These are phyloP conservation scores for Coniochaeta hoffmannii DNA, from an alignment of 2,329 filamentous ascomycete species.

Conservation along the genomic window DNA sequence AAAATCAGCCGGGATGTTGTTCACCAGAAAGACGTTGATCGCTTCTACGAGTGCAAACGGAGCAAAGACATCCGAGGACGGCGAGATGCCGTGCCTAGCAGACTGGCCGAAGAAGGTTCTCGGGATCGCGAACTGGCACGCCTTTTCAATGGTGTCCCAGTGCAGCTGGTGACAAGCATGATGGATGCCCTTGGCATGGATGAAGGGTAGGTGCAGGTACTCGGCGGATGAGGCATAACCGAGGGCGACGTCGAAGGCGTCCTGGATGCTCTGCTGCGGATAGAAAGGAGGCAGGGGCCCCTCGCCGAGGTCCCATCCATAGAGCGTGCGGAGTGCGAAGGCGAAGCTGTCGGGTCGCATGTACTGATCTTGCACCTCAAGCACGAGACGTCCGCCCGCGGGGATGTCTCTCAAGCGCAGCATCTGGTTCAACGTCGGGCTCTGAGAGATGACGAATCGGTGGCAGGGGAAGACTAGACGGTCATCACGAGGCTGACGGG, in stretches of 20 bases:
- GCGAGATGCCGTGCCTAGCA: not conserved
- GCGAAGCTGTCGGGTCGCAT: slow-evolving; percentile 49
- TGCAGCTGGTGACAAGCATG: slow-evolving; percentile 16
- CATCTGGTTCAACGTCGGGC: slow-evolving; percentile 26
- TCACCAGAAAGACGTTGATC: slow-evolving; percentile 40
- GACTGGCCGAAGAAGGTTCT: not conserved
- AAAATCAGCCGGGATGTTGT: slow-evolving; percentile 44
- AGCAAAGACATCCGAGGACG: slow-evolving; percentile 25
- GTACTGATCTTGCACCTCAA: slow-evolving; percentile 45
- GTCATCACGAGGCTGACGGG: slow-evolving; percentile 18
- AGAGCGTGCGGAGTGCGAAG: slow-evolving; percentile 49
- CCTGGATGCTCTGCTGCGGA: slow-evolving; percentile 9
- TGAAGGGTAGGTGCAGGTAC: slow-evolving; percentile 12
- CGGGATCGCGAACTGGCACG: slow-evolving; percentile 24
- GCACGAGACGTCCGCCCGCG: slow-evolving; percentile 28
- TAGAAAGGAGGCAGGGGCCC: slow-evolving; percentile 17
- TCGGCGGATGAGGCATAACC: slow-evolving; percentile 14
- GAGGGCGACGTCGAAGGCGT: slow-evolving; percentile 16
- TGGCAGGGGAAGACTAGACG: slow-evolving; percentile 42
- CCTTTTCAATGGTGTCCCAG: slow-evolving; percentile 19
- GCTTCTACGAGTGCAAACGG: slow-evolving; percentile 37
- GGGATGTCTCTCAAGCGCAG: slow-evolving; percentile 21
- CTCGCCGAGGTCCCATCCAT: slow-evolving; percentile 40
- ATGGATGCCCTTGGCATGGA: slow-evolving; percentile 11
- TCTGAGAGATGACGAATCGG: slow-evolving; percentile 47